phyloP scores from a whole-genome alignment of 2,329 filamentous ascomycete species.

The Ascochyta pisi region DNA sequence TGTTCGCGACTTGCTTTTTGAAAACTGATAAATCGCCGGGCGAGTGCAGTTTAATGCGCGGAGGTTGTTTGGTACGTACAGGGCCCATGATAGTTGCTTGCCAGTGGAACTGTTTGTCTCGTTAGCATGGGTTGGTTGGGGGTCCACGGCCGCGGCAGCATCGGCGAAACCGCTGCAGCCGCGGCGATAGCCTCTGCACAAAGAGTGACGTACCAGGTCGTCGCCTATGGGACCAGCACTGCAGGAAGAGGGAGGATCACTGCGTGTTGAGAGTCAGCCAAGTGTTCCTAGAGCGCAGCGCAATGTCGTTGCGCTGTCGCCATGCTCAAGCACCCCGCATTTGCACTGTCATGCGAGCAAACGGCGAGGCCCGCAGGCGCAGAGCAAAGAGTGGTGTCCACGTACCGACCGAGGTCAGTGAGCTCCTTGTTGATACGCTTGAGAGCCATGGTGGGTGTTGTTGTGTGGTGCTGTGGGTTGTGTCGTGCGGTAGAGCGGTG shows the following conservation, averaged over 20 bases:
- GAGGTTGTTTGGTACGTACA: constrained; percentile 65
- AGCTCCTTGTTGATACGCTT: constrained; percentile 97
- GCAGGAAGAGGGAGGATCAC: constrained; percentile 98
- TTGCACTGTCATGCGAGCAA: constrained; percentile 49
- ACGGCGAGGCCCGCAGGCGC: constrained; percentile 21
- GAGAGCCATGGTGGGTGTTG: constrained; percentile 70
- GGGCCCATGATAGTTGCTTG: constrained; percentile 99
- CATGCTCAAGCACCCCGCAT: constrained; percentile 40
- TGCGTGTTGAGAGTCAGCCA: constrained; percentile 55
- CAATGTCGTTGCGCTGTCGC: constrained; percentile 19
- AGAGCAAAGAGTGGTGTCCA: constrained; percentile 28
- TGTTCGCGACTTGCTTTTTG: background rate
- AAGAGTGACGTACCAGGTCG: constrained; percentile 80
- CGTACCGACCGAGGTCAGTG: constrained; percentile 84
- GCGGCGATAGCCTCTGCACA: constrained; percentile 29
- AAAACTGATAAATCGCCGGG: constrained; percentile 16
- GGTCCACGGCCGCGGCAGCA: constrained; percentile 12
- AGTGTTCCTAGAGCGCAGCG: constrained; percentile 12
- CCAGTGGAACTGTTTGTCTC: constrained; percentile 86
- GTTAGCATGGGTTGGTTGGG: constrained; percentile 38
- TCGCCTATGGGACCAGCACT: constrained; percentile 96
- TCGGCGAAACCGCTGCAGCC: constrained; percentile 40
- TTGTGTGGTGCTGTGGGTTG: constrained; percentile 32
- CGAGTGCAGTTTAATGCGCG: background rate
- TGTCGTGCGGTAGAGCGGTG: constrained; percentile 20